Evolutionary conservation across 2,329 filamentous ascomycete species (phyloP).

Genomic region (Aspergillus vadensis): DNA sequence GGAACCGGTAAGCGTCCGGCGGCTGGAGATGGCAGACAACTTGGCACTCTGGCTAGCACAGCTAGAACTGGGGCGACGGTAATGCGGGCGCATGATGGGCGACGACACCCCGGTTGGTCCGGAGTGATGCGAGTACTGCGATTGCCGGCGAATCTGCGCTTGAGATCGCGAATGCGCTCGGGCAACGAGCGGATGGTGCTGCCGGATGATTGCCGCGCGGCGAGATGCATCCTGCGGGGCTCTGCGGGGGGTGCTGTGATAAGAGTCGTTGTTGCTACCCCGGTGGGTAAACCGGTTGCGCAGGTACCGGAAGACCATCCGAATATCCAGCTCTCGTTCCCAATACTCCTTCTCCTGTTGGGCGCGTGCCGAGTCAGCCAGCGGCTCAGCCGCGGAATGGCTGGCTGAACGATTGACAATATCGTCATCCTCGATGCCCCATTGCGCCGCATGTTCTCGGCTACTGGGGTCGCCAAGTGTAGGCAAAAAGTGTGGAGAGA

Average conservation of each 20-base stretch:
- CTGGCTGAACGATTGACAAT: constrained; percentile 16
- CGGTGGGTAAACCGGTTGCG: constrained; percentile 69
- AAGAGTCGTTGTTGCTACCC: constrained; percentile 40
- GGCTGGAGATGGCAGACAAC: constrained; percentile 69
- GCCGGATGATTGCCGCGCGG: constrained; percentile 79
- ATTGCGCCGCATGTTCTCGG: constrained; percentile 58
- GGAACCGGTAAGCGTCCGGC: constrained; percentile 59
- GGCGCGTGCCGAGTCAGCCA: constrained; percentile 43
- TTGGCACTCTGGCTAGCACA: constrained; percentile 88
- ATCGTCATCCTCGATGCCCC: constrained; percentile 67
- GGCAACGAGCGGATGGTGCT: constrained; percentile 83
- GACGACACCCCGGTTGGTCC: constrained; percentile 32
- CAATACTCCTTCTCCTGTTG: constrained; percentile 74
- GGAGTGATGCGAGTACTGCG: constrained; percentile 39
- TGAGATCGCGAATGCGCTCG: constrained; percentile 49
- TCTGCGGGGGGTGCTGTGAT: constrained; percentile 38
- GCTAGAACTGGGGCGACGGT: constrained; percentile 59
- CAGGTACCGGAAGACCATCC: constrained; percentile 87
- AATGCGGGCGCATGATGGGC: constrained; percentile 46
- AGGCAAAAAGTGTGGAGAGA: constrained; percentile 52
- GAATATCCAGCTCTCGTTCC: constrained; percentile 89
- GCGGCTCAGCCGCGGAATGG: constrained; percentile 20
- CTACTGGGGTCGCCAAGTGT: constrained; percentile 46
- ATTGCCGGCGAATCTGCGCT: constrained; percentile 58
- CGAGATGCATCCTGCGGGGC: constrained; percentile 67